phyloP scores from a whole-genome alignment of 1,284 basidiomycete genomes.

The Irpex sp. region DNA sequence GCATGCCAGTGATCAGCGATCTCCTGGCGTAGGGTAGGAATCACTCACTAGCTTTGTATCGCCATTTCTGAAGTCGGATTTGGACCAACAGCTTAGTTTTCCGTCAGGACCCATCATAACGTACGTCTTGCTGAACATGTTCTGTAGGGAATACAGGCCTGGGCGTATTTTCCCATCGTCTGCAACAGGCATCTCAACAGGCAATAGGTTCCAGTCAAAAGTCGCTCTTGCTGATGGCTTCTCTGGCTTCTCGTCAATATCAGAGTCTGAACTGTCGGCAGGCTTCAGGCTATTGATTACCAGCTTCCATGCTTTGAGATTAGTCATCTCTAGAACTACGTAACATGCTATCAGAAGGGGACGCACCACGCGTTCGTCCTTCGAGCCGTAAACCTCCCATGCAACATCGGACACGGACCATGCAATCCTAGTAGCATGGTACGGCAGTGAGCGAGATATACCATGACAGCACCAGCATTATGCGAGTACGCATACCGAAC shows the following conservation, averaged over 20 bases:
- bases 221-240: neutral
- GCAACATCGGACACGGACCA: conserved; percentile 1
- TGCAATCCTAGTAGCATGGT: neutral
- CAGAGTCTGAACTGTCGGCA: neutral
- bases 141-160: conserved; percentile 10
- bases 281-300: neutral
- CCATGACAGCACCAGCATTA: no score
- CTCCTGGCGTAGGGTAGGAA: no score
- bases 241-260: neutral
- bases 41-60: conserved; percentile 1
- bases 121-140: conserved; percentile 5
- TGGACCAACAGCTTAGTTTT: conserved; percentile 6
- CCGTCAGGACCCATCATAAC: conserved; percentile 4
- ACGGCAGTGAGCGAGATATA: no score
- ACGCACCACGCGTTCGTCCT: neutral
- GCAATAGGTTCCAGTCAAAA: neutral
- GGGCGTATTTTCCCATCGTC: neutral
- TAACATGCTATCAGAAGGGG: neutral
- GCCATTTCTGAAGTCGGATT: neutral
- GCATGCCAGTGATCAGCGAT: neutral
- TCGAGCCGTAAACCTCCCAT: neutral
- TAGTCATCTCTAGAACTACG: neutral
- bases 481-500: neutral
- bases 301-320: neutral
- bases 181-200: neutral